Evolutionary conservation across 2,329 filamentous ascomycete species (phyloP), one percentile per base, ranked within the genome.

Genomic region (Berkeleyomyces rouxiae): DNA sequence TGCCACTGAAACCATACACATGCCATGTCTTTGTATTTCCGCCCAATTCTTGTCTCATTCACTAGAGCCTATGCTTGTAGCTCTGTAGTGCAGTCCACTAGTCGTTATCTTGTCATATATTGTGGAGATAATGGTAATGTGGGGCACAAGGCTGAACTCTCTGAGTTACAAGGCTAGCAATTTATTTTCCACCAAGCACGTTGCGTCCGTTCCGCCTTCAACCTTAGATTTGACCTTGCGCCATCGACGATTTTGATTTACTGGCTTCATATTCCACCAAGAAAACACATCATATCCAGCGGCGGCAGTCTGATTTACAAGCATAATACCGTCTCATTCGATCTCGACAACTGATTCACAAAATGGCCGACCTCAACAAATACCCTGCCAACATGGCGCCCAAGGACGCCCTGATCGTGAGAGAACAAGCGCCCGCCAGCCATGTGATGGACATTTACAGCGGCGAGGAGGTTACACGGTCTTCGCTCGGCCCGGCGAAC

Each of bases 401-500:
- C 13, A 78, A 83, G 69, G 82, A 85, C 69, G 81, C 82, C 53
- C 78, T 86, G 53, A 77, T 85, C 61, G 76, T 83, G 53, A 70
- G 74, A 65, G 76, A 82, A 68, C 71, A 78, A 66, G 75, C 79
- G 44, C 75, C 75, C 61, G 76, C 79, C 42, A 78, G 83, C 65
- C 83, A 86, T 68, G 81, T 80, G 23, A 80, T 85, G 33, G 79
- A 82, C 6, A 77, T 78, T 39, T 86, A 86, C 70, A 85, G 85
- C n/a, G 87, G 85, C 67, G 84, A 88, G 67, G 84, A 88, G 68
- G 77, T 92, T 47, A 79, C 82, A 57, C 80, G 83, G 64, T 82
- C 86, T 0, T 75, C 77, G 7, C 74, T 84, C 65, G 88, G 88
- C 0, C 88, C 88, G 43, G 74, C 79, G 33, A 92, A 92, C 70